phyloP scores from a whole-genome alignment of 1,139 yeast genomes.

The Kazachstania sp. region DNA sequence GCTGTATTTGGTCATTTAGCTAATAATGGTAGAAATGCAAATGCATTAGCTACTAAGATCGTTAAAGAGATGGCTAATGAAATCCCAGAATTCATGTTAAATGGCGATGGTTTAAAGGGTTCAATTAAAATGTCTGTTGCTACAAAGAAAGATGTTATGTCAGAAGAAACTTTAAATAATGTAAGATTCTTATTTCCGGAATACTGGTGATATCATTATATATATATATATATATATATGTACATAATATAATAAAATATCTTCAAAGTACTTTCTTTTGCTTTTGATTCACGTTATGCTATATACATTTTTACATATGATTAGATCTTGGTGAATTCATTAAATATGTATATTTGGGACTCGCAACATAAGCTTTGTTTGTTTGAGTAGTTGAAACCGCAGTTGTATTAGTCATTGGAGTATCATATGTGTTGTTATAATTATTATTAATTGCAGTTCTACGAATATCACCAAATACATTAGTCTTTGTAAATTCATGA shows the following conservation, averaged over 20 bases:
- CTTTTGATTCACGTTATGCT: no score
- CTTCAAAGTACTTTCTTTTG: no score
- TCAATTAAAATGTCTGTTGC: conserved; percentile 74
- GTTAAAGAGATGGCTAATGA: conserved; percentile 59
- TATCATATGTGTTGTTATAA: neutral
- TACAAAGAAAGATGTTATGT: conserved; percentile 69
- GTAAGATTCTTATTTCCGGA: conserved; percentile 87
- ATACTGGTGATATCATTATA: no score
- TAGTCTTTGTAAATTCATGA: conserved; percentile 10
- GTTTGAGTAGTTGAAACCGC: neutral
- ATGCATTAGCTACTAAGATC: conserved; percentile 60
- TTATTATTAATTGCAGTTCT: neutral
- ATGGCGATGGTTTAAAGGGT: conserved; percentile 66
- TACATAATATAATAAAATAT: no score
- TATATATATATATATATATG: no score
- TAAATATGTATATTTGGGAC: conserved; percentile 37
- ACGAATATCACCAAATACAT: conserved; percentile 14
- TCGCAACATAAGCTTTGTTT: conserved; percentile 33
- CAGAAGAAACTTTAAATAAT: conserved; percentile 63
- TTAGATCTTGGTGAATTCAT: conserved; percentile 36
- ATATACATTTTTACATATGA: neutral
- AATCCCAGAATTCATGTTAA: conserved; percentile 43
- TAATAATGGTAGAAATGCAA: conserved; percentile 85
- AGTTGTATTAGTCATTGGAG: neutral
- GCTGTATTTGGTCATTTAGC: conserved; percentile 85